Conservation (phyloP, 306 rosid species). For the Luffa acutangula region DNA sequence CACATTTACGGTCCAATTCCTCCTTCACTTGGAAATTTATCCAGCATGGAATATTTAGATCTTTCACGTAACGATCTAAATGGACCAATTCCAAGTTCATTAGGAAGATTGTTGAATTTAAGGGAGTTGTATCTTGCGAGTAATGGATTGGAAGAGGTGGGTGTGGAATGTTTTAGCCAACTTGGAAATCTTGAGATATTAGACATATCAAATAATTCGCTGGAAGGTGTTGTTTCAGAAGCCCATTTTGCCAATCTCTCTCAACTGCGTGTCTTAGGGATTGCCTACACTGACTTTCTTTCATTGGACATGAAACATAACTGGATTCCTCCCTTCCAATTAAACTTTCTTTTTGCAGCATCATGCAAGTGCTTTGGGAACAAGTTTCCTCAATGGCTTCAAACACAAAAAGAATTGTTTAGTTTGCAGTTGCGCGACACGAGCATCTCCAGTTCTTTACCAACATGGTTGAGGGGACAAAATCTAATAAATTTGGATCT, state of each 20-base stretch:
- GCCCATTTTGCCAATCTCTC: not conserved
- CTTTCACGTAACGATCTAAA: not conserved
- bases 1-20: not conserved
- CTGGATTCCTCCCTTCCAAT: not conserved
- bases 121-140: not conserved
- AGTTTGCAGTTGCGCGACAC: not conserved
- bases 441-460: not conserved
- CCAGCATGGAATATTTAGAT: not conserved
- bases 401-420: not conserved
- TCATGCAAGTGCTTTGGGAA: not conserved
- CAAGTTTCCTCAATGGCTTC: not conserved
- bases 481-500: not conserved
- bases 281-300: not conserved
- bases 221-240: not conserved
- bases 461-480: not conserved
- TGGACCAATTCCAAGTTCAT: not conserved
- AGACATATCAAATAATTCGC: not conserved
- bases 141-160: not conserved
- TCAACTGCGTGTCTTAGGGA: not conserved
- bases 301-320: not conserved
- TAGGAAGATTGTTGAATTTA: not conserved
- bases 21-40: not conserved
- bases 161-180: not conserved
- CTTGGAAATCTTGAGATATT: not conserved
- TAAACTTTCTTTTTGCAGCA: not conserved